Conservation (phyloP, 2,329 filamentous ascomycete genomes). For the Sclerotinia trifoliorum region DNA sequence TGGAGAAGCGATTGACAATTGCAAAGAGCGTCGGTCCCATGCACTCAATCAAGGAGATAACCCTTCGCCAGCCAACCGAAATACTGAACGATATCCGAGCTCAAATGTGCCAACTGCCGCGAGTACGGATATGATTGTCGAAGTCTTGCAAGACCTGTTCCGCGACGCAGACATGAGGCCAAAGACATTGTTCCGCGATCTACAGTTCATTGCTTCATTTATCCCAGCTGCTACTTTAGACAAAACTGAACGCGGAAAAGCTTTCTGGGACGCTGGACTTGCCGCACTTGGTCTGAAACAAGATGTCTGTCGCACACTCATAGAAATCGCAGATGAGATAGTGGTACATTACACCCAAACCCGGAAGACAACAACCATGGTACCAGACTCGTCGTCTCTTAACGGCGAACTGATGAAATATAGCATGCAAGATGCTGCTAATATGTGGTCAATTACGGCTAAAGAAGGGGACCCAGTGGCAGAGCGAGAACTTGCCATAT, state of each 20-base stretch:
- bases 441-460: slow-evolving; percentile 89
- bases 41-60: slow-evolving; percentile 50
- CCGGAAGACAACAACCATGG: slow-evolving; percentile 45
- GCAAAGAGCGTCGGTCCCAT: slow-evolving; percentile 66
- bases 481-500: slow-evolving; percentile 87
- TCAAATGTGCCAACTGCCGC: slow-evolving; percentile 48
- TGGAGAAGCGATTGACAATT: slow-evolving; percentile 67
- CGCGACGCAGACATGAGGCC: slow-evolving; percentile 68
- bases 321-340: slow-evolving; percentile 68
- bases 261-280: slow-evolving; percentile 79
- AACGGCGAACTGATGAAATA: slow-evolving; percentile 55
- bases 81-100: slow-evolving; percentile 70
- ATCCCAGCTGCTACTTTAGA: slow-evolving; percentile 61
- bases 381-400: slow-evolving; percentile 38
- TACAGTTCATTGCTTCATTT: slow-evolving; percentile 72
- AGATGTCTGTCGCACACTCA: slow-evolving; percentile 66
- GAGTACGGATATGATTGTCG: slow-evolving; percentile 55
- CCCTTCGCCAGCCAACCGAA: slow-evolving; percentile 65
- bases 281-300: slow-evolving; percentile 88
- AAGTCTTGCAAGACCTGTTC: slow-evolving; percentile 66
- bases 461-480: slow-evolving; percentile 87
- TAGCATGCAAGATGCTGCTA: slow-evolving; percentile 75
- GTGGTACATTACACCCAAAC: slow-evolving; percentile 66
- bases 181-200: slow-evolving; percentile 75
- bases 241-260: slow-evolving; percentile 65